phyloP scores from a whole-genome alignment of 2,329 filamentous ascomycete genomes.

The Verticillium nubilum region DNA sequence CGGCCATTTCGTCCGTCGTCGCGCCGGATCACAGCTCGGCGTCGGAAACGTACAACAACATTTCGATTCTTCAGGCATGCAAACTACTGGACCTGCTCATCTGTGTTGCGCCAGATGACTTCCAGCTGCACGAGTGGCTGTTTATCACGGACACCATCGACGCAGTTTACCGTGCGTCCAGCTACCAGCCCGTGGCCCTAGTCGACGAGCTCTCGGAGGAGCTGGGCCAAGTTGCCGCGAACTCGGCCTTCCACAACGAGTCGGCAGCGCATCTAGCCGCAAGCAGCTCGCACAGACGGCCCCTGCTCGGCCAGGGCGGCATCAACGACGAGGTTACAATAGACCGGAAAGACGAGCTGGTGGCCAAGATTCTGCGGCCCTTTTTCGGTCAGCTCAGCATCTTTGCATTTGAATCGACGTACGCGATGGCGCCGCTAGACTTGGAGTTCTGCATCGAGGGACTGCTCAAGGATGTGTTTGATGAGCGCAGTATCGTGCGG shows the following conservation, averaged over 20 bases:
- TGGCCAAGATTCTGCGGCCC: constrained; percentile 73
- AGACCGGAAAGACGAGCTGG: constrained; percentile 62
- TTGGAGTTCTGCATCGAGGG: constrained; percentile 56
- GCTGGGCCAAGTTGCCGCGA: constrained; percentile 45
- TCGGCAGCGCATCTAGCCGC: constrained; percentile 29
- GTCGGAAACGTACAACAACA: constrained; percentile 69
- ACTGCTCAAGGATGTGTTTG: constrained; percentile 71
- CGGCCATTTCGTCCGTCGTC: constrained; percentile 69
- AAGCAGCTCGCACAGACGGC: constrained; percentile 33
- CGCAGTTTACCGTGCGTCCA: constrained; percentile 75
- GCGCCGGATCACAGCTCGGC: constrained; percentile 58
- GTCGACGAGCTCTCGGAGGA: constrained; percentile 81
- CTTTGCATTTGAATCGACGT: constrained; percentile 86
- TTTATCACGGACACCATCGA: constrained; percentile 97
- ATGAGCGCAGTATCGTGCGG: constrained; percentile 65
- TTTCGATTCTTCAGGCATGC: constrained; percentile 80
- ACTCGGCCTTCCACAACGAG: constrained; percentile 27
- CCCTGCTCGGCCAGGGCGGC: constrained; percentile 45
- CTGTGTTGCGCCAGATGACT: constrained; percentile 84
- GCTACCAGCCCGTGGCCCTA: constrained; percentile 66
- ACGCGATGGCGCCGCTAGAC: constrained; percentile 72
- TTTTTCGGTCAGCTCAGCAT: constrained; percentile 93
- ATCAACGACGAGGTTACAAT: constrained; percentile 51
- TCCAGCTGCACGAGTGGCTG: constrained; percentile 97
- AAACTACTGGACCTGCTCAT: constrained; percentile 90